Conservation (phyloP, 495 filamentous ascomycete genomes). For the Neurospora intermedia region DNA sequence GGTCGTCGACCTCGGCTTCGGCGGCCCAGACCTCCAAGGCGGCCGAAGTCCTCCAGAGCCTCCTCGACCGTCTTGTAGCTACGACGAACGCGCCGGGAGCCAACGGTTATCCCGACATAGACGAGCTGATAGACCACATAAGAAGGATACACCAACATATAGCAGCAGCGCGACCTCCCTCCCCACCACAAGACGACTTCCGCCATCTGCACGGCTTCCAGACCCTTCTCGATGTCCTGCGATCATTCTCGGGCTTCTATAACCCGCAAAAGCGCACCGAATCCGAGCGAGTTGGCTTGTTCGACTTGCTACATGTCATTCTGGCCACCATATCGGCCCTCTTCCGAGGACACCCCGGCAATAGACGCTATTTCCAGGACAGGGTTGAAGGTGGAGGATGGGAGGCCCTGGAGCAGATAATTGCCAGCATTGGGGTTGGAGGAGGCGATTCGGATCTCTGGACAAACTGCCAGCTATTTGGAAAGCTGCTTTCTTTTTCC, state of each 20-base stretch:
- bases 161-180: constrained; percentile 32
- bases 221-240: constrained; percentile 53
- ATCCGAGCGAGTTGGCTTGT: constrained; percentile 48
- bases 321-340: constrained; percentile 65
- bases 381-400: constrained; percentile 66
- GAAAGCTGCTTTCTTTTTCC: constrained; percentile 71
- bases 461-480: constrained; percentile 68
- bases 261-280: constrained; percentile 48
- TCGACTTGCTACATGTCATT: constrained; percentile 59
- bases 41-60: constrained; percentile 47
- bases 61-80: constrained; percentile 43
- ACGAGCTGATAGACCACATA: constrained; percentile 28
- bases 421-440: constrained; percentile 50
- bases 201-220: constrained; percentile 75
- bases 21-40: constrained; percentile 44
- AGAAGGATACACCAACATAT: constrained; percentile 38
- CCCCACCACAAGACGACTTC: constrained; percentile 61
- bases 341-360: constrained; percentile 72
- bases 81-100: constrained; percentile 9
- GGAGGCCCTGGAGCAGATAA: constrained; percentile 59
- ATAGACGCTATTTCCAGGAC: constrained; percentile 72
- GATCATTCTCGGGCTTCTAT: constrained; percentile 61
- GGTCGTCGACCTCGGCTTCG: constrained; percentile 53
- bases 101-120: constrained; percentile 31
- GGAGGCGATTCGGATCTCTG: constrained; percentile 46